Evolutionary conservation across 2,329 filamentous ascomycete genomes (phyloP).

Genomic region (Trichoderma sp.): DNA sequence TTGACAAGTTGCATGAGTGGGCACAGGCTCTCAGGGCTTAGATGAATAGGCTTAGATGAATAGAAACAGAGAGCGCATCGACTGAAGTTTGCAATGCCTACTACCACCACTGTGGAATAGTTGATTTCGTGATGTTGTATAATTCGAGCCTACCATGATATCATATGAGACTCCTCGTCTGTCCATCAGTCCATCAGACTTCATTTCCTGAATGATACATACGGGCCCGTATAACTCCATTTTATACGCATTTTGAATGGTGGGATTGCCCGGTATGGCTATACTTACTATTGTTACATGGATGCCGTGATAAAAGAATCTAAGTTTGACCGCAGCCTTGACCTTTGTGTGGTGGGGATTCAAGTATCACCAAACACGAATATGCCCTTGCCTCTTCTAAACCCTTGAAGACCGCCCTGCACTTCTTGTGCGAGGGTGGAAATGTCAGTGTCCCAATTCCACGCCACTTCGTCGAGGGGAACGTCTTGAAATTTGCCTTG

Average conservation of each 20-base stretch:
- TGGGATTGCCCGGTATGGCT: background rate
- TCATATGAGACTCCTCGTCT: background rate
- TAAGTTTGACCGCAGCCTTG: background rate
- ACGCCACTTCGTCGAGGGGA: constrained; percentile 77
- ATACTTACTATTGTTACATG: background rate
- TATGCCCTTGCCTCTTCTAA: constrained; percentile 82
- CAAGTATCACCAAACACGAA: constrained; percentile 72
- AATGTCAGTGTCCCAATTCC: constrained; percentile 78
- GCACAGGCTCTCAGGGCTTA: constrained; percentile 86
- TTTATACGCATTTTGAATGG: background rate
- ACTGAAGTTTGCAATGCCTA: background rate
- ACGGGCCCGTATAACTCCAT: background rate
- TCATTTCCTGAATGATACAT: background rate
- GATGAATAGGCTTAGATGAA: constrained; percentile 44
- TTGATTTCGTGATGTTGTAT: background rate
- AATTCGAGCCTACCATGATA: background rate
- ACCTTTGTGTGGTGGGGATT: background rate
- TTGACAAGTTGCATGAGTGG: constrained; percentile 91
- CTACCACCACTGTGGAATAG: background rate
- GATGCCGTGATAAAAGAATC: background rate
- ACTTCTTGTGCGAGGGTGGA: constrained; percentile 68
- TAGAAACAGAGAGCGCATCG: background rate
- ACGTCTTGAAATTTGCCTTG: constrained; percentile 77
- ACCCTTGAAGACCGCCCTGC: constrained; percentile 79
- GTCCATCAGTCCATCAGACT: background rate